phyloP scores from a whole-genome alignment of 1,284 basidiomycete genomes.

The Calocybe gambosa region DNA sequence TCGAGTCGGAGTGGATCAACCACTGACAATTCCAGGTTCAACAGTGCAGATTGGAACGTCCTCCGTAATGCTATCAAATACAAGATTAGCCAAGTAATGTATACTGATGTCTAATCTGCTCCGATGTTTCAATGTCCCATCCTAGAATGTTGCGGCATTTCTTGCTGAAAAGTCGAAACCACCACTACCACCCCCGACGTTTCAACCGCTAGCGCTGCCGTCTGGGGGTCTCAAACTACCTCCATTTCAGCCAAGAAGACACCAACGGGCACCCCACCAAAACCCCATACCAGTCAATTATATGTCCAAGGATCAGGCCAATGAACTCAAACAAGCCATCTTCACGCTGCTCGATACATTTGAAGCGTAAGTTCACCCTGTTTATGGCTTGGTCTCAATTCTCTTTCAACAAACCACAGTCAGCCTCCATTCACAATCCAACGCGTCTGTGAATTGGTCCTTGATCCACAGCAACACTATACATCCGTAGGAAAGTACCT shows the following conservation, averaged over 20 bases:
- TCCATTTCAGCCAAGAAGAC: constrained; percentile 67
- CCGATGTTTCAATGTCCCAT: too few relatives aligned
- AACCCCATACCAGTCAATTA: constrained; percentile 53
- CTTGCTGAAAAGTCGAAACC: constrained; percentile 38
- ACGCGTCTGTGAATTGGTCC: constrained; percentile 81
- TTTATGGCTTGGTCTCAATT: background rate
- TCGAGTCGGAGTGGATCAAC: constrained; percentile 3
- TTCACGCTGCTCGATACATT: constrained; percentile 71
- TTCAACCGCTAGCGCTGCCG: constrained; percentile 35
- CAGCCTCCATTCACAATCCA: constrained; percentile 91
- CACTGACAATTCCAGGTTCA: constrained; percentile 10
- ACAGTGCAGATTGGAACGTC: constrained; percentile 69
- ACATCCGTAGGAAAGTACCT: constrained; percentile 83
- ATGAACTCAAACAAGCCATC: constrained; percentile 52
- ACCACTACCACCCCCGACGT: constrained; percentile 28
- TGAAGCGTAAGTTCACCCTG: constrained; percentile 50
- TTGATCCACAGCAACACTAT: constrained; percentile 70
- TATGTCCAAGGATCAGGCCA: constrained; percentile 60
- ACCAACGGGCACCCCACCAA: constrained; percentile 38
- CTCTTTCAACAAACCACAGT: constrained; percentile 22
- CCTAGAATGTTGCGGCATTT: constrained; percentile 56
- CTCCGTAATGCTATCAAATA: constrained; percentile 69
- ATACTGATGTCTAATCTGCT: too few relatives aligned
- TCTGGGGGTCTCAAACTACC: constrained; percentile 71
- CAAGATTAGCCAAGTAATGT: constrained; percentile 56